Evolutionary conservation across 495 filamentous ascomycete genomes (phyloP).

Genomic region (Neurospora sp.): DNA sequence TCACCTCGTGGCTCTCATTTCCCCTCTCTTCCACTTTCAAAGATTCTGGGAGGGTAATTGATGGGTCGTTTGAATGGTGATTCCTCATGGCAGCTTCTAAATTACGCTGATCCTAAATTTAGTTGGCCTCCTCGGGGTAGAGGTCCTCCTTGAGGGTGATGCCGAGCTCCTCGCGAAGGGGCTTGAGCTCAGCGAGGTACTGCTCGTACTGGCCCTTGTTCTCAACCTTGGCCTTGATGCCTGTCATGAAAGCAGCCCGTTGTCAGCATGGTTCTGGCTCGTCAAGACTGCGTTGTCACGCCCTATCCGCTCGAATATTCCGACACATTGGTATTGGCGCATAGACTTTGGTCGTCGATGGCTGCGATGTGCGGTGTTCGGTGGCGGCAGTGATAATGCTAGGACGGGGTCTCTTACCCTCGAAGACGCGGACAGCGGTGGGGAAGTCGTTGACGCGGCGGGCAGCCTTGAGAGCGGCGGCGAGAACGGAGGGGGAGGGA

Average conservation of each 20-base stretch:
- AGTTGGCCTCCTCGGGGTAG: constrained; percentile 65
- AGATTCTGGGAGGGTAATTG: not conserved
- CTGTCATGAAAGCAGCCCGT: constrained; percentile 30
- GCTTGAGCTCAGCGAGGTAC: constrained; percentile 89
- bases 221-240: constrained; percentile 99
- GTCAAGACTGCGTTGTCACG: not conserved
- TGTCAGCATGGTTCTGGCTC: not conserved
- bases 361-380: constrained; percentile 2
- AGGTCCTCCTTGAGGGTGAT: constrained; percentile 87
- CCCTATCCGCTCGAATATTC: not conserved
- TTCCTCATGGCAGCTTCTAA: not conserved
- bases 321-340: not conserved
- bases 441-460: constrained; percentile 97
- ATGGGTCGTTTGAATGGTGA: constrained; percentile 3
- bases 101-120: not conserved
- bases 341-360: not conserved
- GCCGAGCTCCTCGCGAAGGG: constrained; percentile 86
- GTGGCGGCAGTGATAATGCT: constrained; percentile 1
- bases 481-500: constrained; percentile 83
- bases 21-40: not conserved
- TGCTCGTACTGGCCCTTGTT: constrained; percentile 95
- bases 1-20: not conserved
- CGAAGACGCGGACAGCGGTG: constrained; percentile 94
- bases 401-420: constrained; percentile 49
- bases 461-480: constrained; percentile 82